Evolutionary conservation across 2,329 filamentous ascomycete genomes (phyloP).

Genomic region (Xylaria multiplex): DNA sequence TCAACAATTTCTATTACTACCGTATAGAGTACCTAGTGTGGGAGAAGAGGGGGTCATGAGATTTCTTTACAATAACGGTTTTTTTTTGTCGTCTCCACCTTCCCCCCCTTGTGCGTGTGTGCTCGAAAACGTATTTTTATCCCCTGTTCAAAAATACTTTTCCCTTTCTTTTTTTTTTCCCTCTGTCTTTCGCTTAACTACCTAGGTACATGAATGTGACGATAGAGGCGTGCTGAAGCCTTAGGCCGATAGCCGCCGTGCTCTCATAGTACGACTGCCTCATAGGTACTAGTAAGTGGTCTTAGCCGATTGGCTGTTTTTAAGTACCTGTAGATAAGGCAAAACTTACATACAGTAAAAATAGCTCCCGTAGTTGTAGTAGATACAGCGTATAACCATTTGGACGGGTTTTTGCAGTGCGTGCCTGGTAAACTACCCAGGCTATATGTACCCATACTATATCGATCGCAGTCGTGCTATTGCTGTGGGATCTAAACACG

Average conservation of each 20-base stretch:
- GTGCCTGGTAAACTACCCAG: too few relatives aligned
- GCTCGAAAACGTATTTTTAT: neutral
- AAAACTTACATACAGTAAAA: constrained; percentile 24
- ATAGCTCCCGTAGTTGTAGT: constrained; percentile 21
- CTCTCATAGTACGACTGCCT: neutral
- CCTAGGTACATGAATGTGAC: constrained; percentile 1
- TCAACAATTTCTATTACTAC: neutral
- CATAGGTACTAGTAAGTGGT: neutral
- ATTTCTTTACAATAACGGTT: neutral
- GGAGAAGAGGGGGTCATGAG: neutral
- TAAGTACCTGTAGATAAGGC: constrained; percentile 23
- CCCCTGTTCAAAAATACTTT: neutral
- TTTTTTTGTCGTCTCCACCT: neutral
- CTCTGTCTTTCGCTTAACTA: constrained; percentile 7
- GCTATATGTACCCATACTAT: too few relatives aligned
- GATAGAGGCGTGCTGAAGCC: constrained; percentile 22
- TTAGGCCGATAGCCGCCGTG: constrained; percentile 19
- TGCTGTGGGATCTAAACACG: too few relatives aligned
- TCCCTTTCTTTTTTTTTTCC: constrained; percentile 12
- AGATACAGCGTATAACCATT: constrained; percentile 14
- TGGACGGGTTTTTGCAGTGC: neutral
- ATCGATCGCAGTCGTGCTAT: too few relatives aligned
- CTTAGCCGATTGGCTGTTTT: constrained; percentile 23
- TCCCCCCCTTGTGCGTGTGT: neutral
- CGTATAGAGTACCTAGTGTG: too few relatives aligned